Conservation (phyloP, 257 asterid genomes). For the Solanum rostratum region DNA sequence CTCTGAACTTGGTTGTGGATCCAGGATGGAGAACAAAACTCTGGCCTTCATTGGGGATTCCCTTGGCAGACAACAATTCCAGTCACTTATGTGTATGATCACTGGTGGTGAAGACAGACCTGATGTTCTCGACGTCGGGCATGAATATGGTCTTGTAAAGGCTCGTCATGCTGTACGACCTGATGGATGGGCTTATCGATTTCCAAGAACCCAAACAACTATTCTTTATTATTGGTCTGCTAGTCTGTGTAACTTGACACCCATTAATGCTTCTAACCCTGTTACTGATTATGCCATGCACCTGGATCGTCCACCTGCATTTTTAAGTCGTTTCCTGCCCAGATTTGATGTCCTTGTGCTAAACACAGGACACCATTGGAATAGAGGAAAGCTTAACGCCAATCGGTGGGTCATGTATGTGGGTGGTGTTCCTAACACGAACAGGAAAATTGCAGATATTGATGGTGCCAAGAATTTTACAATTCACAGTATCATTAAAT, state of each 20-base stretch:
- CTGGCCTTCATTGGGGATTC: conserved; percentile 92
- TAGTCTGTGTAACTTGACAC: conserved; percentile 74
- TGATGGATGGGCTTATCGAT: conserved; percentile 93
- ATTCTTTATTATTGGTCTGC: conserved; percentile 95
- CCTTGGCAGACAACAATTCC: conserved; percentile 91
- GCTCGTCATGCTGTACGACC: conserved; percentile 78
- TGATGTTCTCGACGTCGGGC: conserved; percentile 67
- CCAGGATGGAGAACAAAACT: conserved; percentile 79
- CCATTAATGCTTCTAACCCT: conserved; percentile 32
- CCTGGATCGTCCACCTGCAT: conserved; percentile 81
- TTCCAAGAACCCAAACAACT: conserved; percentile 70
- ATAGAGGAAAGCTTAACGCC: conserved; percentile 68
- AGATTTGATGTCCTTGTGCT: conserved; percentile 60
- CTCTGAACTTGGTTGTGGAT: conserved; percentile 5
- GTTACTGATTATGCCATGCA: conserved; percentile 69
- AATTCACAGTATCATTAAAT: conserved; percentile 46
- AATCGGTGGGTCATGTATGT: conserved; percentile 83
- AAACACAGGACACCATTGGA: conserved; percentile 97
- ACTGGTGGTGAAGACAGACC: conserved; percentile 72
- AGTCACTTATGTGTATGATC: conserved; percentile 90
- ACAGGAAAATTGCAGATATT: conserved; percentile 41
- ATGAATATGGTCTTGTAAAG: conserved; percentile 72
- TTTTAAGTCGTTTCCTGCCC: conserved; percentile 46
- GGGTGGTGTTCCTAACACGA: conserved; percentile 56
- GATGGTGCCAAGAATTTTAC: conserved; percentile 65